Base-by-base conservation (phyloP, 2,329 filamentous ascomycete genomes). In the Byssochlamys sp. region DNA sequence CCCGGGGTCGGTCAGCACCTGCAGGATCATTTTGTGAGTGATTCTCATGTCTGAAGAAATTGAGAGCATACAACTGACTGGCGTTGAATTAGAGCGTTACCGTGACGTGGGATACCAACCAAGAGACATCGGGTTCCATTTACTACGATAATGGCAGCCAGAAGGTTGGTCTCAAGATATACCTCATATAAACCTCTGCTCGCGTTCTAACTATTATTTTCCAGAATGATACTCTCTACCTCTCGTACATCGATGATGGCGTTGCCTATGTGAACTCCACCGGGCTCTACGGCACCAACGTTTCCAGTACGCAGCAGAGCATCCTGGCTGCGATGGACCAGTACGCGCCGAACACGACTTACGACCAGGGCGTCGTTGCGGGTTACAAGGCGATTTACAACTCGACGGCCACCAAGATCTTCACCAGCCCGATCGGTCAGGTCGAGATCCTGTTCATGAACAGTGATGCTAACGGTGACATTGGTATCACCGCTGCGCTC, bases 1-100 rank as follows among this genome's bases (percentile, higher is more conserved):
- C 72, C 74, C 4, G 74, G 73, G 10, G 77, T 82, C 3, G 80
- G 80, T 2, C 75, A 76, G 48, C 80, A 81, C 55, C 72, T 81
- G 52, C 80, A 81, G 60, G 79, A 81, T 58, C 78, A 79, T 65
- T 65, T 74, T 2, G 66, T 69, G 53, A 59, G 66, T 62, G 1
- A 2, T 9, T 24, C 14, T 3, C 0, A 11, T 26, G 12, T 28
- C 1, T 9, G 1, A 35, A 12, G 28, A 4, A 45, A 19, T 45
- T 3, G 14, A 19, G 19, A 19, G 2, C n/a, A 45, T 45, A 11
- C 39, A 28, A 52, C 62, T 65, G 48, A 62, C 26, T 9, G 29
- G 11, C 29, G 11, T 7, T 27, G 10, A 53, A 55, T 55, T 19
- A 71, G 69, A 71, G 69, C 31, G 67, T 65, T 6, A 69, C 67